Conservation (phyloP, 1,284 basidiomycete genomes). For the Tilletia indica region DNA sequence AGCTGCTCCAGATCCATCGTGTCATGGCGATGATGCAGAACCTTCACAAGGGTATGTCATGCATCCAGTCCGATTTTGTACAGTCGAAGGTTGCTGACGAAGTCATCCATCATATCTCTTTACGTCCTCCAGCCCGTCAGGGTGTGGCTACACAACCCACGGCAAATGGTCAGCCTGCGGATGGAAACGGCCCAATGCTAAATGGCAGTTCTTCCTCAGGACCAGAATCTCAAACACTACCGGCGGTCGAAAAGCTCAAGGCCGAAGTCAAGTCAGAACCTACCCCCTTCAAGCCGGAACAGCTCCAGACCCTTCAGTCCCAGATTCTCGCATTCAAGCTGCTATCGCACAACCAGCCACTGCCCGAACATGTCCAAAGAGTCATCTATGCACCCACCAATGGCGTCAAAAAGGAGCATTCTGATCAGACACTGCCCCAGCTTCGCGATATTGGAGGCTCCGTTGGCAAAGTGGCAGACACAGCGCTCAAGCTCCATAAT, state of each 20-base stretch:
- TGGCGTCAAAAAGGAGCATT: constrained; percentile 21
- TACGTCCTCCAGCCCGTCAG: neutral
- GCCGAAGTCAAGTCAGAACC: constrained; percentile 20
- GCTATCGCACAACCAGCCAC: constrained; percentile 72
- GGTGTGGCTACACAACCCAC: neutral
- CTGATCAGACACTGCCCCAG: constrained; percentile 48
- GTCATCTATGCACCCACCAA: constrained; percentile 61
- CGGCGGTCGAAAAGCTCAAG: constrained; percentile 4
- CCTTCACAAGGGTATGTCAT: neutral
- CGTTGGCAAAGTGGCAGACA: constrained; percentile 75
- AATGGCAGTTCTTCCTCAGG: neutral
- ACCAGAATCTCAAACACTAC: neutral
- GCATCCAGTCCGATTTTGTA: neutral
- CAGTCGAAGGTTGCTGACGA: neutral
- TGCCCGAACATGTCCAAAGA: constrained; percentile 76
- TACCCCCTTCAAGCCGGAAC: constrained; percentile 67
- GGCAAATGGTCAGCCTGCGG: neutral
- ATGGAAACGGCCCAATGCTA: neutral
- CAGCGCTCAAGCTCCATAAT: constrained; percentile 40
- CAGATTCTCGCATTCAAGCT: constrained; percentile 89
- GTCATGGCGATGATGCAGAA: neutral
- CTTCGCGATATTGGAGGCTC: constrained; percentile 63
- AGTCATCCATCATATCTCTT: neutral
- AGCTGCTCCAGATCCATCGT: constrained; percentile 10
- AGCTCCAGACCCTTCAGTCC: constrained; percentile 77